Evolutionary conservation across 768 basidiomycete species (phyloP), one percentile per base, ranked within the genome.

Genomic region (Mycena amicta): DNA sequence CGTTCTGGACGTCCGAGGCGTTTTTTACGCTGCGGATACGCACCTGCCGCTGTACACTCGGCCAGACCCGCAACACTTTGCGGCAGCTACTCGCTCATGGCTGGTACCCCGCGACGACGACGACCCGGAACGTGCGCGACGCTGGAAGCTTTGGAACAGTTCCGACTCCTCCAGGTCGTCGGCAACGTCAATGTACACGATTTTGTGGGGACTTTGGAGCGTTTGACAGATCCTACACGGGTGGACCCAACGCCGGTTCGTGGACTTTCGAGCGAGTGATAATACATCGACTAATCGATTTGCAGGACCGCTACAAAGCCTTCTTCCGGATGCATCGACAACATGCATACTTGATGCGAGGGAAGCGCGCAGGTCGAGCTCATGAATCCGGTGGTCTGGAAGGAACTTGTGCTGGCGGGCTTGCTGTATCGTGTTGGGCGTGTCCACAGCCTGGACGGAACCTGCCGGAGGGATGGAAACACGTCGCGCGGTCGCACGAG

Each of bases 361-460:
- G 18, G 45, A 47, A 40, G 16, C 53, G 58, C 3, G 45, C 53
- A 2, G 58, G 58, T 2, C n/a, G 53, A 8, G 52, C 30, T 4
- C 53, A 55, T 27, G 53, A 50, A 20, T 16, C 22, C 11, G 27
- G 20, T 16, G 54, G 53, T n/a, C 22, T 50, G 2, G 28, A 16
- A 3, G 43, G 4, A 8, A 60, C 58, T 3, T 15, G 15, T 20
- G 8, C 3, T 11, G 37, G 58, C 11, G 29, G 40, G 18, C 18
- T 33, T 13, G 58, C 58, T 4, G 41, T 60, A 13, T 5, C 3
- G 4, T 60, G 58, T 27, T 60, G 58, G 58, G 58, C 58, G 2
- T 60, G 58, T 25, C 58, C 58, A 2, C 58, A 50, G 4, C 52
- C 40, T n/a, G 39, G 52, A 8, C 8, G 15, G 18, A 57, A 57